These are phyloP conservation scores for Nannochloropsis gaditana DNA, from an alignment of 108 stramenopile species.

Conservation along the genomic window DNA sequence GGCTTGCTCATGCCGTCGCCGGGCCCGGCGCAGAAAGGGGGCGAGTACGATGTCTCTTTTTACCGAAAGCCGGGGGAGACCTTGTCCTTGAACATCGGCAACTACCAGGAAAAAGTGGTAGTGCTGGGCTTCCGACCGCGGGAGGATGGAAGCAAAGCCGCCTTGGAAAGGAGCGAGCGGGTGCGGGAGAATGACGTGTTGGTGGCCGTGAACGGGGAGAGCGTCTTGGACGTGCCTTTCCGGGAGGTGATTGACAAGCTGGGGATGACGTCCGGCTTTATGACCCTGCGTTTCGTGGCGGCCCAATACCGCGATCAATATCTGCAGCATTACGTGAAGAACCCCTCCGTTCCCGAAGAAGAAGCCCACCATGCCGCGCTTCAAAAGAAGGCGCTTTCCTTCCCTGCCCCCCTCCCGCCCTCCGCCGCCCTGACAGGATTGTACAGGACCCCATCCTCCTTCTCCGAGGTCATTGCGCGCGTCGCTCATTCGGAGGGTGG, in stretches of 20 bases:
- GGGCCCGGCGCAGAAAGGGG: background rate
- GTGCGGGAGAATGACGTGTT: background rate
- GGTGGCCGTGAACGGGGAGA: background rate
- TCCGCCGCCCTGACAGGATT: background rate
- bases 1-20: background rate
- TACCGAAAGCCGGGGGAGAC: slow-evolving; percentile 3
- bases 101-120: background rate
- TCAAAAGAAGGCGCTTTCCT: background rate
- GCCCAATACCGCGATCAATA: slow-evolving; percentile 3
- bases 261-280: background rate
- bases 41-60: background rate
- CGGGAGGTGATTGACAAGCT: background rate
- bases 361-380: background rate
- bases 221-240: background rate
- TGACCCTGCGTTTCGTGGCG: background rate
- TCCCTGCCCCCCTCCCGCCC: slow-evolving; percentile 1
- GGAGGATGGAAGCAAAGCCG: background rate
- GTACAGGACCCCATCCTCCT: background rate
- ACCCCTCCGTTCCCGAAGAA: background rate
- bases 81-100: background rate
- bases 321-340: background rate
- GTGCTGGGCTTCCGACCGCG: background rate
- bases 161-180: background rate
- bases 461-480: background rate
- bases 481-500: background rate